Percentiles rank a stretch among this genome's conserved stretches.
These are phyloP conservation scores for Suillus americanus DNA, from an alignment of 768 basidiomycete species.

Conservation along the genomic window DNA sequence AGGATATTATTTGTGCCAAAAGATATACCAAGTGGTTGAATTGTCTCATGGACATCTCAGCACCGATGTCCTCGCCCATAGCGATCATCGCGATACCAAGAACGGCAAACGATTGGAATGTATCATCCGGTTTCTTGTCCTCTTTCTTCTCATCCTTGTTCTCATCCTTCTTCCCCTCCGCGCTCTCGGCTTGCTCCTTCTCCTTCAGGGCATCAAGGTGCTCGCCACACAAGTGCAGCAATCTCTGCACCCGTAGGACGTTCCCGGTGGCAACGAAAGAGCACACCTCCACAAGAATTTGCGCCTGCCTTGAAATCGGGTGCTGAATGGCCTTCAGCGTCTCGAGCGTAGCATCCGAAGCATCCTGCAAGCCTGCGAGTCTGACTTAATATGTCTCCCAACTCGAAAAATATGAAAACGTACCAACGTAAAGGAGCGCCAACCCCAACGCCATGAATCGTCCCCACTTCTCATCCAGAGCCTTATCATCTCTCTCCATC, in stretches of 20 bases:
- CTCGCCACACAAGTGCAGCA: conserved; percentile 93
- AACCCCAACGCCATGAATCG: conserved; percentile 88
- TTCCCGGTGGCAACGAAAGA: conserved; percentile 95
- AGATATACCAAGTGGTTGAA: conserved; percentile 90
- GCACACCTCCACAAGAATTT: conserved; percentile 90
- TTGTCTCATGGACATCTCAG: conserved; percentile 96
- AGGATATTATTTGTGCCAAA: background rate
- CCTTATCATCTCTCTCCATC: conserved; percentile 78
- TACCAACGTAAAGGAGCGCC: conserved; percentile 89
- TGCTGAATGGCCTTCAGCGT: conserved; percentile 93
- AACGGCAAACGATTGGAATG: conserved; percentile 90
- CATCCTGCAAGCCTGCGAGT: conserved; percentile 80
- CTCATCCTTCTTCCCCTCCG: conserved; percentile 27
- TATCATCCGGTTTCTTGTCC: conserved; percentile 50
- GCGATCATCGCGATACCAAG: conserved; percentile 83
- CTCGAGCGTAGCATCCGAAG: conserved; percentile 90
- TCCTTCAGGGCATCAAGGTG: conserved; percentile 61
- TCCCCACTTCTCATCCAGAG: conserved; percentile 91
- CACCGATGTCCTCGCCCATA: conserved; percentile 95
- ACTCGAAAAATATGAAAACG: conserved; percentile 20
- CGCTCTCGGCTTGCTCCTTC: conserved; percentile 34
- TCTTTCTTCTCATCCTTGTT: conserved; percentile 55
- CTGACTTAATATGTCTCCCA: conserved; percentile 10
- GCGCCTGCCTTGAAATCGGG: conserved; percentile 86
- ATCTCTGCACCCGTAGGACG: conserved; percentile 87